A percentile compares a stretch with the other conserved stretches of the same genome.
Conservation (phyloP, 2,329 filamentous ascomycete genomes). For the Diaporthe humulicola region DNA sequence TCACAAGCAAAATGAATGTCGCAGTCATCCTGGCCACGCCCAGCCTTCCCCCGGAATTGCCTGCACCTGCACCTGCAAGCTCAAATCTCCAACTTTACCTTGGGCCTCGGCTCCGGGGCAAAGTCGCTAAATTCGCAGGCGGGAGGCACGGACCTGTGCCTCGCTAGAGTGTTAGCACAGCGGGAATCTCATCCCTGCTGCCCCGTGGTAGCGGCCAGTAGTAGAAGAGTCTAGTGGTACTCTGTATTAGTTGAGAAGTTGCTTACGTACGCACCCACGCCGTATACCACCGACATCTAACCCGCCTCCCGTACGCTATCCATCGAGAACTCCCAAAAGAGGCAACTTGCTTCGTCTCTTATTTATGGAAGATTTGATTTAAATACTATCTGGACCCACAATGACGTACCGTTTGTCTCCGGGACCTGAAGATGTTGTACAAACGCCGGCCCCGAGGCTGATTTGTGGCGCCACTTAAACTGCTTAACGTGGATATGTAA, state of each 20-base stretch:
- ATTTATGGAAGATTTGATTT: background rate
- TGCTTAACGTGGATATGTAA: background rate
- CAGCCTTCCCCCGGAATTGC: slow-evolving; percentile 24
- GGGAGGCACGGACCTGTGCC: slow-evolving; percentile 12
- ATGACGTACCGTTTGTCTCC: background rate
- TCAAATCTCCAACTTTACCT: slow-evolving; percentile 9
- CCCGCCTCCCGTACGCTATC: background rate
- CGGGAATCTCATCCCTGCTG: slow-evolving; percentile 1
- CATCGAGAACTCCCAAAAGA: background rate
- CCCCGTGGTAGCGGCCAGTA: background rate
- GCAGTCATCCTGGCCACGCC: slow-evolving; percentile 50
- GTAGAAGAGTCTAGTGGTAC: no score
- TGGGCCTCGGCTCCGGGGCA: slow-evolving; percentile 32
- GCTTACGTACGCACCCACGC: background rate
- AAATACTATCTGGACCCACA: background rate
- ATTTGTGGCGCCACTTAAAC: background rate
- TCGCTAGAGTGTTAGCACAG: background rate
- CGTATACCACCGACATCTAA: background rate
- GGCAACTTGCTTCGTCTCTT: background rate
- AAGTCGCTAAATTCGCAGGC: background rate
- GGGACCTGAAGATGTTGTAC: background rate
- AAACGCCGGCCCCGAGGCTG: background rate
- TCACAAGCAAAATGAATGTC: slow-evolving; percentile 35
- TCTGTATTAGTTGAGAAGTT: no score
- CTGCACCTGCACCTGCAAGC: background rate